These are phyloP conservation scores for Globisporangium cederbergense DNA, from an alignment of 352 stramenopile species.

Conservation along the genomic window DNA sequence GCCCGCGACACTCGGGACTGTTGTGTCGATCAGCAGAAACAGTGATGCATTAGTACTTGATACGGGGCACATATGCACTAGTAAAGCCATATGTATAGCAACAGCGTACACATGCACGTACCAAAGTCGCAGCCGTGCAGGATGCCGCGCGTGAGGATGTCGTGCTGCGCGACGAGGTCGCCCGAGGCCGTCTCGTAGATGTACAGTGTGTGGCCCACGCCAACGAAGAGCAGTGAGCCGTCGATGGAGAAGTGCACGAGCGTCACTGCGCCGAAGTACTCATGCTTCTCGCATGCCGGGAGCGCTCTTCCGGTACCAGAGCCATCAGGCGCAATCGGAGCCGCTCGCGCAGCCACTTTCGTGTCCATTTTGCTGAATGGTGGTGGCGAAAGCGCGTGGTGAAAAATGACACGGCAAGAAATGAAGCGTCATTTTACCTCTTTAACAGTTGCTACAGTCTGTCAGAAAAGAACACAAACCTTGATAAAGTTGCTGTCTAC, in stretches of 20 bases:
- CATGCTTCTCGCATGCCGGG: slow-evolving; percentile 45
- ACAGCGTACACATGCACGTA: slow-evolving; percentile 11
- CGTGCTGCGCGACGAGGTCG: slow-evolving; percentile 38
- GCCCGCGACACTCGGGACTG: slow-evolving; percentile 6
- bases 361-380: slow-evolving; percentile 3
- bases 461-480: neutral
- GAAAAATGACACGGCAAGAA: slow-evolving; percentile 1
- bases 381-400: neutral
- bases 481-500: neutral
- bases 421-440: neutral
- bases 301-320: neutral
- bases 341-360: neutral
- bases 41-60: neutral
- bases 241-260: slow-evolving; percentile 68
- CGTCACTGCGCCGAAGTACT: slow-evolving; percentile 83
- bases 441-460: neutral
- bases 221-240: slow-evolving; percentile 71
- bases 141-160: slow-evolving; percentile 57
- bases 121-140: slow-evolving; percentile 72
- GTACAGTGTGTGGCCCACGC: slow-evolving; percentile 60
- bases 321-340: neutral
- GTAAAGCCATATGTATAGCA: neutral
- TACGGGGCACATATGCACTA: neutral
- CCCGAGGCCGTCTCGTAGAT: slow-evolving; percentile 55
- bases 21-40: neutral